Evolutionary conservation across 441 rosid species (phyloP).

Genomic region (Adansonia gregorii): DNA sequence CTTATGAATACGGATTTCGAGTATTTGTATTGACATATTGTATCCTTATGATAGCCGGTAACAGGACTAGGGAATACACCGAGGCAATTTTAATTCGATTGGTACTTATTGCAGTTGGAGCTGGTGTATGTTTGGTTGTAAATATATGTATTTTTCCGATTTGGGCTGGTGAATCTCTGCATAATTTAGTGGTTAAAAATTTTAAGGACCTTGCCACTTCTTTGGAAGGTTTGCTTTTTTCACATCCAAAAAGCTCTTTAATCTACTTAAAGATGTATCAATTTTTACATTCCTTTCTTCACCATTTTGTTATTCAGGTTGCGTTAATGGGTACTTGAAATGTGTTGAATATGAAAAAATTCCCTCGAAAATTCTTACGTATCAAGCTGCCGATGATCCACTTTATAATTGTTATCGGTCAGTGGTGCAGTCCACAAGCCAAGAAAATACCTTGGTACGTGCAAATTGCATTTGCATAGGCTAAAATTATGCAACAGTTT

Average conservation of each 20-base stretch:
- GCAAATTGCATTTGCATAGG: background rate
- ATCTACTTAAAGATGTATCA: background rate
- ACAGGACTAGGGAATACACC: slow-evolving; percentile 37
- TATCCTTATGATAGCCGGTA: slow-evolving; percentile 57
- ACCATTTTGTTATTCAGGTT: slow-evolving; percentile 22
- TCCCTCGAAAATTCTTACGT: slow-evolving; percentile 63
- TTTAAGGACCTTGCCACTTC: slow-evolving; percentile 58
- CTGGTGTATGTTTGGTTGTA: slow-evolving; percentile 41
- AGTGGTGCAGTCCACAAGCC: slow-evolving; percentile 62
- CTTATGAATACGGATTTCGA: slow-evolving; percentile 60
- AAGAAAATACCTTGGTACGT: slow-evolving; percentile 61
- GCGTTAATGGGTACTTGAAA: slow-evolving; percentile 55
- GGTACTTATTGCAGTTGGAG: slow-evolving; percentile 51
- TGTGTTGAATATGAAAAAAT: slow-evolving; percentile 60
- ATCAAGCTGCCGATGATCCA: slow-evolving; percentile 72
- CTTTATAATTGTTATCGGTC: slow-evolving; percentile 66
- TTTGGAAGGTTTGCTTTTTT: slow-evolving; percentile 47
- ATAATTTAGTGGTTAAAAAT: slow-evolving; percentile 56
- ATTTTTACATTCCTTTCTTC: background rate
- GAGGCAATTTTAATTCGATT: slow-evolving; percentile 45
- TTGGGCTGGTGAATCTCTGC: slow-evolving; percentile 67
- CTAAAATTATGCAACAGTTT: slow-evolving; percentile 13
- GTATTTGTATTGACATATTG: slow-evolving; percentile 64
- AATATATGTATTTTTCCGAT: slow-evolving; percentile 53
- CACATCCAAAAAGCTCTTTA: background rate